Base-by-base conservation (phyloP, 257 asterid genomes). In the Hygrophila difformis region DNA sequence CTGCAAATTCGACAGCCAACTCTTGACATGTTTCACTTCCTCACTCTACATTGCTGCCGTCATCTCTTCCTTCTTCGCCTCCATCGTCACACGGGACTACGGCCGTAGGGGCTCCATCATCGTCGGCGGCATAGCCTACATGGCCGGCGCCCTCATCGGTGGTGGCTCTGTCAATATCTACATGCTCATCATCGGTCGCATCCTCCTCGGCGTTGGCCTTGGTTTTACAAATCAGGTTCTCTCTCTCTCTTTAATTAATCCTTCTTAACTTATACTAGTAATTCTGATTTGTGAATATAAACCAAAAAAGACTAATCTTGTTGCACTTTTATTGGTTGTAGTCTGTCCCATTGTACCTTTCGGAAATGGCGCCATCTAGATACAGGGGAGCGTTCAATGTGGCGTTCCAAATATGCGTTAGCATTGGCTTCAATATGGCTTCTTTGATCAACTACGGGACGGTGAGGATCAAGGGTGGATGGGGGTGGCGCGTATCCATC, bases 151-250 rank as follows among this genome's bases (percentile, higher is more conserved):
- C 12, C 87, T 86, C 7, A 71, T 86, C 5, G 72, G 75, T 2
- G 96, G 94, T 11, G 77, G 78, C 1, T 93, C 96, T 6, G 19
- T 64, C 23, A 76, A 65, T 51, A 50, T 79, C 1, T 65, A 72
- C 39, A 79, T 86, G 88, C 73, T 86, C 2, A 82, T 86, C 20
- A 38, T 82, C 7, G 94, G 93, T 18, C 37, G 96, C 12, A 64
- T 86, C 34, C 56, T 79, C 53, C 78, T 86, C 9, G 96, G 94
- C 14, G 55, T 82, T 12, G 96, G 94, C 2, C 78, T 86, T 55
- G 93, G 96, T 47, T 82, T 86, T 28, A 73, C 93, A 2, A 86
- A 75, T 51, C 96, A 85, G 92, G 94, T 78, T 48, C 8, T 28
- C 1, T 13, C 9, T 12, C 6, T 3, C 22, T 12, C 24, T 15